A percentile compares a stretch with the other conserved stretches of the same genome.
These are phyloP conservation scores for Eucalyptus sideroxylon DNA, from an alignment of 345 rosid species.

Conservation along the genomic window DNA sequence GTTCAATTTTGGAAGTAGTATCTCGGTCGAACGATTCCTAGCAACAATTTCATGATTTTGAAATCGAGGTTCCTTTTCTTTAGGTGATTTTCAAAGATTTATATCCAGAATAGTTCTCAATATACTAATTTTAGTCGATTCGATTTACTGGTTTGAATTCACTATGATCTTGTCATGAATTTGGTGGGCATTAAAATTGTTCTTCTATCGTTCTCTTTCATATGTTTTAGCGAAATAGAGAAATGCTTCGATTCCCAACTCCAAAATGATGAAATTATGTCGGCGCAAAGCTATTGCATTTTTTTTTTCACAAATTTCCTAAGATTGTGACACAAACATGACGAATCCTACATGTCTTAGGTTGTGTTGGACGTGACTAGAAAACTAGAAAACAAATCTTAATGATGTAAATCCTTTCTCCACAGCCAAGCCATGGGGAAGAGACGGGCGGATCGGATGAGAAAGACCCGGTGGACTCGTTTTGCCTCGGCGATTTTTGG, in stretches of 20 bases:
- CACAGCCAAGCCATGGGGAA: background rate
- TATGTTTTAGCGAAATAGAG: background rate
- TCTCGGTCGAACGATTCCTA: background rate
- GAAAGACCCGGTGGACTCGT: slow-evolving; percentile 6
- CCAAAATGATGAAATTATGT: too few species aligned
- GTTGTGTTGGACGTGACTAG: background rate
- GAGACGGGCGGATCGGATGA: background rate
- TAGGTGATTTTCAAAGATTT: background rate
- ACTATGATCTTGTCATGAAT: background rate
- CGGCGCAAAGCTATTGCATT: too few species aligned
- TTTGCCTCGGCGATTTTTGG: slow-evolving; percentile 74
- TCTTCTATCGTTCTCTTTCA: background rate
- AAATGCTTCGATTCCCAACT: background rate
- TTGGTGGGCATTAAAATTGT: background rate
- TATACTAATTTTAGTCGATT: background rate
- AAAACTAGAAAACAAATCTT: background rate
- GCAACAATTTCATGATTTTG: background rate
- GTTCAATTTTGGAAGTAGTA: background rate
- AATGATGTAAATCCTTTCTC: background rate
- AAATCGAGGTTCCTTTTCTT: background rate
- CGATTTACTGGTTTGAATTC: background rate
- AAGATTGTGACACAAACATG: too few species aligned
- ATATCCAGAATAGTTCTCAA: background rate
- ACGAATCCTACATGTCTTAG: background rate
- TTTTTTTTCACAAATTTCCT: too few species aligned